Conservation (phyloP, 192 early-diverging fungal genomes). For the Umbelopsis isabellina region DNA sequence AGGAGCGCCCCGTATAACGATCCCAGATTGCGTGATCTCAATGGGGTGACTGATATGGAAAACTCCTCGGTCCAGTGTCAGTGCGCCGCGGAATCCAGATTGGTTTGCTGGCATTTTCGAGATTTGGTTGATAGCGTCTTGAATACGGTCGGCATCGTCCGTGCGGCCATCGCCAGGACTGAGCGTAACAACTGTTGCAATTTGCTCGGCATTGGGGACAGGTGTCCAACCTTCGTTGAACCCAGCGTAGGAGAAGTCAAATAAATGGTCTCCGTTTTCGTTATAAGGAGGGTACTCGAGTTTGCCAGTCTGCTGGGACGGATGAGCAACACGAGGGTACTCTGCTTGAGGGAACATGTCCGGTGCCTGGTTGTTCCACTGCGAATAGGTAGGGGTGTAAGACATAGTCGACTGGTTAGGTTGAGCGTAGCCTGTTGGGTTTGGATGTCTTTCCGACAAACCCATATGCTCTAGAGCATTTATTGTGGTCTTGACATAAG, state of each 20-base stretch:
- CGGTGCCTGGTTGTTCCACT: constrained; percentile 3
- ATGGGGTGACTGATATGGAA: constrained; percentile 41
- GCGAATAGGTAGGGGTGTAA: background rate
- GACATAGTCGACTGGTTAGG: background rate
- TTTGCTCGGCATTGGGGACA: constrained; percentile 27
- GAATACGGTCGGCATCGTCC: constrained; percentile 48
- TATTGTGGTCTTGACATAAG: background rate
- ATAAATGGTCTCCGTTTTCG: constrained; percentile 42
- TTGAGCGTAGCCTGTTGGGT: background rate
- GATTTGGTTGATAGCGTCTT: constrained; percentile 37
- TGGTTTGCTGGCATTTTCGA: background rate
- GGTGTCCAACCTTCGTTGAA: constrained; percentile 47
- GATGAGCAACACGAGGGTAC: constrained; percentile 12
- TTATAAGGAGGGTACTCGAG: constrained; percentile 43
- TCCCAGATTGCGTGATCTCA: constrained; percentile 36
- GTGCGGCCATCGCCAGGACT: constrained; percentile 25
- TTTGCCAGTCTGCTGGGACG: constrained; percentile 9
- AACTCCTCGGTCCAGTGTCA: constrained; percentile 39
- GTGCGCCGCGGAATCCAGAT: constrained; percentile 37
- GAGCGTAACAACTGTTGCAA: constrained; percentile 28
- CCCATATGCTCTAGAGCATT: background rate
- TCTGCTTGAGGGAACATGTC: constrained; percentile 1
- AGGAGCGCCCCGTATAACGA: constrained; percentile 45
- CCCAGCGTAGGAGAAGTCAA: constrained; percentile 52
- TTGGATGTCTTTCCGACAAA: background rate